Base-by-base conservation (phyloP, 352 stramenopile species). In the Phytophthora lateralis region DNA sequence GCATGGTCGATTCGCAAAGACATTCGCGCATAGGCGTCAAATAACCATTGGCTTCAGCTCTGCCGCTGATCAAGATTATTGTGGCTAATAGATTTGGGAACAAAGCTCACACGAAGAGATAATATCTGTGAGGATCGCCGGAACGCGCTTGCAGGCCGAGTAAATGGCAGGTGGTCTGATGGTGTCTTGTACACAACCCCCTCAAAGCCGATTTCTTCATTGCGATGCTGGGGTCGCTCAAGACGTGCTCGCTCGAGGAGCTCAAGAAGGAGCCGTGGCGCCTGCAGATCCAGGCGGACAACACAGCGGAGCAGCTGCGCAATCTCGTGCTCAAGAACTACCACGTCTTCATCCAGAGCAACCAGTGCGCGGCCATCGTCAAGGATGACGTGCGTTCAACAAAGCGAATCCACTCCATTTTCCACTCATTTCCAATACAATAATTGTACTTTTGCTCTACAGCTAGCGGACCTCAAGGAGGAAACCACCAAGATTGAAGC, bases 271-370 rank as follows among this genome's bases (percentile, higher is more conserved):
- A 97, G 75, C 89, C 89, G 24, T 86, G 75, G 75, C 77, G 85
- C 1, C 74, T 97, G 54, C 77, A 93, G 70, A 81, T 87, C 29
- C 81, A 95, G 59, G 78, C 78, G n/a, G 86, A 97, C 32, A 89
- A 82, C 56, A 80, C 87, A 0, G 71, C 78, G 5, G 77, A 88
- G 72, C 82, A 95, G 66, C 61, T 95, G 50, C 86, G 89, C 39
- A 78, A 64, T 26, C 80, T 96, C 29, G 85, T 95, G 49, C 70
- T 96, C 34, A 88, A 92, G 60, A 95, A 97, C 64, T 97, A 97
- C 64, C 84, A 93, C 61, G 84, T 97, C 30, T 96, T 96, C 58
- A 93, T 97, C 58, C 84, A 96, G 68, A 97, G 86, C 66, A 92
- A 94, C 58, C 88, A 95, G 60, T 94, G 89, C 70, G 80, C 85